Conservation (phyloP, 179 eudicot genomes). For the Spergularia azorica region DNA sequence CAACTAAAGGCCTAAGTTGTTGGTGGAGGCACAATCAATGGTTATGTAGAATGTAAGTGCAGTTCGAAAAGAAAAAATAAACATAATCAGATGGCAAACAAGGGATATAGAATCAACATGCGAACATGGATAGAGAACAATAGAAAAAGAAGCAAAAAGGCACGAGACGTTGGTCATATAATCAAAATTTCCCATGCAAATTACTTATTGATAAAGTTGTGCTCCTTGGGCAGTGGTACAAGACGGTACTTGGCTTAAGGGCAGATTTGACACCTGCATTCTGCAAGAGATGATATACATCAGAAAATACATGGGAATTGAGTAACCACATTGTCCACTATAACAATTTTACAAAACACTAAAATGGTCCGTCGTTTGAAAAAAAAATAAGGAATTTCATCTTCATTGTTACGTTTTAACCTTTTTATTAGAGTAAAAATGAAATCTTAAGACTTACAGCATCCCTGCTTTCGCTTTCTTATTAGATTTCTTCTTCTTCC, state of each 20-base stretch:
- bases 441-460: slow-evolving; percentile 23
- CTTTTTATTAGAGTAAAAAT: background rate
- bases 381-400: background rate
- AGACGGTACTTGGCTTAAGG: slow-evolving; percentile 11
- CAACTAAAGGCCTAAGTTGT: too few species aligned
- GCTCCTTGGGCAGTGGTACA: slow-evolving; percentile 16
- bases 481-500: slow-evolving; percentile 37
- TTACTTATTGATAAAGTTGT: background rate
- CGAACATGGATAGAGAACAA: background rate
- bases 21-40: too few species aligned
- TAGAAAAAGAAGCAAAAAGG: too few species aligned
- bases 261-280: slow-evolving; percentile 13
- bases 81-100: background rate
- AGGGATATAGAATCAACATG: background rate
- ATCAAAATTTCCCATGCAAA: background rate
- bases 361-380: too few species aligned
- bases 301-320: background rate
- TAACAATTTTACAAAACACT: background rate
- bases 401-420: background rate
- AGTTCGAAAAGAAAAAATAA: background rate
- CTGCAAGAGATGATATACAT: slow-evolving; percentile 12
- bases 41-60: background rate
- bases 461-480: slow-evolving; percentile 32
- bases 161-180: background rate
- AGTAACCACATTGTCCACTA: background rate